Percentiles rank a stretch among this genome's conserved stretches.
Conservation (phyloP, 106 monocot species). For the Phalaenopsis aphrodite region DNA sequence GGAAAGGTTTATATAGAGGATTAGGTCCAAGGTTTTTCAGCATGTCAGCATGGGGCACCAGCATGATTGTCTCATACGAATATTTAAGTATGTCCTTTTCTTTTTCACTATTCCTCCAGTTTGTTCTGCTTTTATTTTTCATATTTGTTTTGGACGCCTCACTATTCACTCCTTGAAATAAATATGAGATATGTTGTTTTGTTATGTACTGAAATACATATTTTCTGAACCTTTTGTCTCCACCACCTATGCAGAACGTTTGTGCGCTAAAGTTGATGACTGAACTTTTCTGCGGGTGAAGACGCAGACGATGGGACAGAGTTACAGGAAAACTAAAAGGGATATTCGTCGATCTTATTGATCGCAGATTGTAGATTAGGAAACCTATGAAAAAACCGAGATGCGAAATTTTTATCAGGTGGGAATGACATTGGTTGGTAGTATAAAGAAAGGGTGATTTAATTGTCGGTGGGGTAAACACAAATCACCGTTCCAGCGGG, state of each 20-base stretch:
- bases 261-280: slow-evolving; percentile 5
- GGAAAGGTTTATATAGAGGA: slow-evolving; percentile 85
- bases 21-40: slow-evolving; percentile 79
- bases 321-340: not conserved
- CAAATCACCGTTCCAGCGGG: not conserved
- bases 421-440: not conserved
- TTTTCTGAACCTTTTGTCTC: not conserved
- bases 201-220: not conserved
- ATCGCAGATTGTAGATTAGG: not conserved
- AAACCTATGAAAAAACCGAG: not conserved
- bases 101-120: not conserved
- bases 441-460: not conserved
- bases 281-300: not conserved
- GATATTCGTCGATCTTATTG: not conserved
- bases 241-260: not conserved
- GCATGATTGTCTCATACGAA: slow-evolving; percentile 82
- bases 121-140: not conserved
- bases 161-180: not conserved
- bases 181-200: not conserved
- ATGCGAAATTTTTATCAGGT: not conserved
- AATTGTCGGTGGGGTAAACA: not conserved
- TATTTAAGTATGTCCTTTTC: slow-evolving; percentile 53
- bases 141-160: not conserved
- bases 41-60: slow-evolving; percentile 82
- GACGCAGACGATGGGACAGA: not conserved